Evolutionary conservation across 352 stramenopile species (phyloP).

Genomic region (Pythium coloratum): DNA sequence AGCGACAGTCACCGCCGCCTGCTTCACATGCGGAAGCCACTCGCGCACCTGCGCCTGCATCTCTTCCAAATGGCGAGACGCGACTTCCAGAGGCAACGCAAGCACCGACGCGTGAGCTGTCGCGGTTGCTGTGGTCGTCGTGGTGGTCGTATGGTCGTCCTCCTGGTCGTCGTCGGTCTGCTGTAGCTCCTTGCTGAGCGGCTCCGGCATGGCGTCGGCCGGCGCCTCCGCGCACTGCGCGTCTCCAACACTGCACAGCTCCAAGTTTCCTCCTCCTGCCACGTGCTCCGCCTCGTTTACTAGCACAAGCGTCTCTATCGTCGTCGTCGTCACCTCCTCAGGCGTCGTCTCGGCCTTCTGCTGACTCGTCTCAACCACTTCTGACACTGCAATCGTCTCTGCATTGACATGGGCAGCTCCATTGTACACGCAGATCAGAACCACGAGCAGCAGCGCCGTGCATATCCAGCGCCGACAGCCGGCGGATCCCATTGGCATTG

Average conservation of each 20-base stretch:
- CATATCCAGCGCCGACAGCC: constrained; percentile 7
- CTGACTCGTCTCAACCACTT: background rate
- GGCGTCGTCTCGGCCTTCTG: background rate
- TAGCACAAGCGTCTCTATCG: constrained; percentile 12
- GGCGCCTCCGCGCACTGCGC: constrained; percentile 17
- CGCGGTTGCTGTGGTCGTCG: background rate
- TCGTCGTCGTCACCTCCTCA: background rate
- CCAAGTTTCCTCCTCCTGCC: background rate
- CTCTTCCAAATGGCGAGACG: constrained; percentile 18
- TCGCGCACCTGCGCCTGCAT: constrained; percentile 16
- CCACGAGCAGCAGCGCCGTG: constrained; percentile 10
- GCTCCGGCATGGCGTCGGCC: constrained; percentile 6
- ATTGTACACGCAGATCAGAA: background rate
- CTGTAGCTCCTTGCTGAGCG: background rate
- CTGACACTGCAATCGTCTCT: background rate
- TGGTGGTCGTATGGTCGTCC: constrained; percentile 4
- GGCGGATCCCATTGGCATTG: background rate
- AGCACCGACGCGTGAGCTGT: background rate
- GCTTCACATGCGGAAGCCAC: constrained; percentile 27
- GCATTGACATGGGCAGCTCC: background rate
- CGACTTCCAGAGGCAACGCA: constrained; percentile 1
- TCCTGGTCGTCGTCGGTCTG: constrained; percentile 1
- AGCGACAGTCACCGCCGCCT: background rate
- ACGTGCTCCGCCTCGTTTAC: background rate
- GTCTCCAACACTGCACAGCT: constrained; percentile 13